Base-by-base conservation (phyloP, 257 asterid genomes). In the Thymus mandschuricus region DNA sequence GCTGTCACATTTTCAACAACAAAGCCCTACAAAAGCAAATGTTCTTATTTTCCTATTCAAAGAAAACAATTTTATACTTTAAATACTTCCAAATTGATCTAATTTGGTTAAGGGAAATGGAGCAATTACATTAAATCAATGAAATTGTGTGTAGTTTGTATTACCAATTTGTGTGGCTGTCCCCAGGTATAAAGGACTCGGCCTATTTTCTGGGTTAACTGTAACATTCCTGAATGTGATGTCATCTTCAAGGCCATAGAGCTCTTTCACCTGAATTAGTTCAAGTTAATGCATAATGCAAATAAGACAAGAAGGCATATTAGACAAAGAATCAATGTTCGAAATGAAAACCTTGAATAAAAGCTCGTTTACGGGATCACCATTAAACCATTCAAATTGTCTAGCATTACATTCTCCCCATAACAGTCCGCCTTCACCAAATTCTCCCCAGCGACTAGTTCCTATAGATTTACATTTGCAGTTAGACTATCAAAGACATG, bases 141-240 rank as follows among this genome's bases (percentile, higher is more conserved):
- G 58, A 41, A 56, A 71, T 51, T 46, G 67, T 44, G 40, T 15
- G 56, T 43, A 75, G 71, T 61, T 31, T 27, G 61, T 60, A 75
- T 67, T 78, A 89, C 99, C 99, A n/a, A 94, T 94, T 85, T 94
- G 99, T 13, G 97, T 89, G 69, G 99, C 98, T 77, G 99, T 89
- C 75, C 98, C 99, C 2, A 94, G 89, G 83, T 89, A 89, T 70
- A 94, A 80, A 33, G 98, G 90, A 48, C 92, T 89, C 13, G 99
- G 99, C 86, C 90, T 89, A 78, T 86, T 83, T 73, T 94, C 99
- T 38, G 98, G 86, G 76, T 84, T 75, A 73, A 94, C 88, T 6
- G 99, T 86, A 70, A 87, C 87, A 81, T 91, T 89, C 83, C 99
- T 83, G 84, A 94, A 94, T 59, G 79, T 55, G 45, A 80, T 81